Base-by-base conservation (phyloP, 768 basidiomycete genomes). In the Suillus sp. region DNA sequence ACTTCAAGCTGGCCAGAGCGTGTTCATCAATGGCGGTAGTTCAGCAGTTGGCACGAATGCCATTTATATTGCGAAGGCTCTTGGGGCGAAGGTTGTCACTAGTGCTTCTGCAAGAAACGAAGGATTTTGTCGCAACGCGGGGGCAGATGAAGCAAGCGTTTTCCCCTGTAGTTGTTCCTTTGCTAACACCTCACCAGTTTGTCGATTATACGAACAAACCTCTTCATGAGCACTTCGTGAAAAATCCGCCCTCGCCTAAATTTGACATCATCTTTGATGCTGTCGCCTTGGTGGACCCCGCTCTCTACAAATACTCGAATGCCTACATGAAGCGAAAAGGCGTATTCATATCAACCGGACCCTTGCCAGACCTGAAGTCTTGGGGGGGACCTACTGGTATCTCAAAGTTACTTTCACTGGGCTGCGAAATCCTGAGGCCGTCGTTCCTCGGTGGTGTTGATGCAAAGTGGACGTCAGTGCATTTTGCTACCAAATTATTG, bases 1-100 rank as follows among this genome's bases (percentile, higher is more conserved):
- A 34, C 71, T 90, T n/a, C 82, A 89, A 69, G 68, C 77, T 27
- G 86, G 83, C 1, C 86, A 87, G 68, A 79, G 80, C 1, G 76
- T 93, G 4, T 83, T 92, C 66, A 77, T 93, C 68, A 87, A 90
- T 62, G 90, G 90, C 0, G 91, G 89, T 4, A 87, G 86, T 58
- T 84, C 87, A 1, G 75, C 85, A 14, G 88, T 91, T 1, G 91
- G 91, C 4, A 76, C 80, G n/a, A 83, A 83, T 66, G 90, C 88
- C 1, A 88, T 92, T 55, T 89, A 92, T 71, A 70, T 92, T 11
- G 89, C 90, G 9, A 92, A 91, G 69, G 80, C 83, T 1, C 78
- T 78, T 64, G 88, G 88, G 4, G 84, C 84, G 61, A 76, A 65
- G 4, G 89, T 92, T 5, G 77, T 83, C 2, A 84, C 84, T 0